A percentile compares a stretch with the other conserved stretches of the same genome.
These are phyloP conservation scores for Solanum pimpinellifolium DNA, from an alignment of 257 asterid genomes.

Conservation along the genomic window DNA sequence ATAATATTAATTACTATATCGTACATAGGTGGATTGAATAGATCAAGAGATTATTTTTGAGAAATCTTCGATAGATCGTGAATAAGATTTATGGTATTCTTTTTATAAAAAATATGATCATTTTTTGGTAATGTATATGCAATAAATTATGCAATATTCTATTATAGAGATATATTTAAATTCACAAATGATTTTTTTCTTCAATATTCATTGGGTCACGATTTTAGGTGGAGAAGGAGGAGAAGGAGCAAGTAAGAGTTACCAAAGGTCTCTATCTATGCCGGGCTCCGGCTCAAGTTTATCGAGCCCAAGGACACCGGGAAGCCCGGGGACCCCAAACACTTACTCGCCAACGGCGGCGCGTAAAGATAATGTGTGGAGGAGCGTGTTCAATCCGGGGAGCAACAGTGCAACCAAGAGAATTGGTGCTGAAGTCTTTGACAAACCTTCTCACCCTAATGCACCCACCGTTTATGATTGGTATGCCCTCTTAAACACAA, in stretches of 20 bases:
- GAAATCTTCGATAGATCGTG: too few relatives aligned
- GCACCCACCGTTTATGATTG: slow-evolving; percentile 96
- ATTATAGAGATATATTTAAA: background rate
- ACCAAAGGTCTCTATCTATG: slow-evolving; percentile 51
- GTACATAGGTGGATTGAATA: background rate
- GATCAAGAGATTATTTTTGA: too few relatives aligned
- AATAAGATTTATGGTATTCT: too few relatives aligned
- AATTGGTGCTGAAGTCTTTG: slow-evolving; percentile 64
- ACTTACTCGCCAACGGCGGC: slow-evolving; percentile 43
- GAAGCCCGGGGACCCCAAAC: slow-evolving; percentile 48
- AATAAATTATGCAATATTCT: too few relatives aligned
- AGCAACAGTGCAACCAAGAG: slow-evolving; percentile 71
- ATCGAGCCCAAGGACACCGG: slow-evolving; percentile 16
- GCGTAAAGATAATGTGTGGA: slow-evolving; percentile 77
- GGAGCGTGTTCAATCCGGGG: slow-evolving; percentile 96
- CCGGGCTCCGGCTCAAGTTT: slow-evolving; percentile 8
- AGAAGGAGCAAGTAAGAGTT: slow-evolving; percentile 24
- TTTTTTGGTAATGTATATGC: background rate
- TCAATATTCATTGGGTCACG: background rate
- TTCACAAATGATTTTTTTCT: background rate
- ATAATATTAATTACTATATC: too few relatives aligned
- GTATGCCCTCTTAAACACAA: slow-evolving; percentile 5
- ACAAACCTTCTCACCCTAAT: slow-evolving; percentile 64
- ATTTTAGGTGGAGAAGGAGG: slow-evolving; percentile 19
- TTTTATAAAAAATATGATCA: too few relatives aligned